Evolutionary conservation across 345 rosid species (phyloP), one percentile per base, ranked within the genome.

Genomic region (Rhizophora mangle): DNA sequence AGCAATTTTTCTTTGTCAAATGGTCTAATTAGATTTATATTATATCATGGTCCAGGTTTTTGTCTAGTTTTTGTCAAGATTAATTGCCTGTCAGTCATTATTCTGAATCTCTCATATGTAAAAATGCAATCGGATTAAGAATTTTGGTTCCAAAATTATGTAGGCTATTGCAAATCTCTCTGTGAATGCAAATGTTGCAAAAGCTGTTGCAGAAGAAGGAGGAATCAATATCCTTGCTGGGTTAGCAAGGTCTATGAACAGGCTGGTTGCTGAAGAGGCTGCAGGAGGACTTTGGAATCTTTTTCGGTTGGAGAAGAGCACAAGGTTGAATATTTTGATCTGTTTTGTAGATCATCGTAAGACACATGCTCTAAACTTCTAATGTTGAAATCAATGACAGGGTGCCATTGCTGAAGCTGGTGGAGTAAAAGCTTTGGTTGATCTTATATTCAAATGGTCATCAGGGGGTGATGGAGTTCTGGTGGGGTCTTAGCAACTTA

Each of bases 401-500:
- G 82, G 64, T 72, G 74, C 79, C 63, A 81, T 81, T 72, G 79
- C 77, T 27, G 74, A 78, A 74, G 77, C 82, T 57, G 82, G 84
- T 65, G 77, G 82, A 1, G 56, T 87, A 30, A 84, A 84, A 78
- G 95, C 96, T 76, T 74, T 85, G 58, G 88, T 88, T 62, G 93
- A 86, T 77, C 81, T 81, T 51, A 78, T 78, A 46, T 74, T 71
- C 64, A 77, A 72, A 75, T 78, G 81, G 81, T 55, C 75, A 1
- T 59, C 68, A 4, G 31, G 61, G 52, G 64, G 60, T 65, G 77
- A 81, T 29, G 80, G 75, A 18, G 77, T 81, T 78, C 80, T 81
- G 60, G 60, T 56, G 6, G n/a, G 16, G 29, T 56, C 29, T 56
- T 22, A 56, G 29, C 29, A 21, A 56, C 18, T 27, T 56, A 15